Base-by-base conservation (phyloP, 202 grass and related monocot species). In the Digitaria exilis region DNA sequence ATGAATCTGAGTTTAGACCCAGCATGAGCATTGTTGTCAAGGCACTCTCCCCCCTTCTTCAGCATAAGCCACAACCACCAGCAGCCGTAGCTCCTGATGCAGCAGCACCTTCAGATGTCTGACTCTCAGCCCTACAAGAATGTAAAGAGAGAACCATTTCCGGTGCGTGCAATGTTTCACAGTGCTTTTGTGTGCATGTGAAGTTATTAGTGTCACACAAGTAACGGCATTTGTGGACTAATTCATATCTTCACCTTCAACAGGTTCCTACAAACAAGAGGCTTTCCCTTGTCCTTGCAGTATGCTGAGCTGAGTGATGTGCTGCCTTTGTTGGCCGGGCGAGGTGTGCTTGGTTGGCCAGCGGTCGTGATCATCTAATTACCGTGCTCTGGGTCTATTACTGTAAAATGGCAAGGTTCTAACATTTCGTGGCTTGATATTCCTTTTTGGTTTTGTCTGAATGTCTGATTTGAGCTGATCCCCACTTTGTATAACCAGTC, bases 1-100 rank as follows among this genome's bases (percentile, higher is more conserved):
- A 92, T 16, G 94, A 94, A 75, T 72, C 85, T 29, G 94, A 97
- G 74, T 94, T 87, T 25, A 97, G 94, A 69, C 94, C 94, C 73
- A 97, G 86, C 75, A 97, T 97, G 94, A 94, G 94, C 85, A 97
- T 94, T 35, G 89, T 94, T 11, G 91, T 97, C 35, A 94, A 97
- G 76, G 94, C 91, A 9, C 91, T 97, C 61, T 94, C 87, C 26
- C 89, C 91, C 9, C 89, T 97, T 84, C 79, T 94, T 68, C 84
- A 80, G 42, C 76, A 94, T 43, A 94, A 87, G 64, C 83, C 50
- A 13, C 89, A 86, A 29, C 71, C 52, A 6, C 67, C 72, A 45
- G 26, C 81, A 14, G 44, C 85, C 4, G 13, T 34, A 26, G 68
- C 81, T 87, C 62, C 71, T 71, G 44, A 63, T 65, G 46, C 68